phyloP scores from a whole-genome alignment of 306 rosid species.

The Cicer pinnatifidum region DNA sequence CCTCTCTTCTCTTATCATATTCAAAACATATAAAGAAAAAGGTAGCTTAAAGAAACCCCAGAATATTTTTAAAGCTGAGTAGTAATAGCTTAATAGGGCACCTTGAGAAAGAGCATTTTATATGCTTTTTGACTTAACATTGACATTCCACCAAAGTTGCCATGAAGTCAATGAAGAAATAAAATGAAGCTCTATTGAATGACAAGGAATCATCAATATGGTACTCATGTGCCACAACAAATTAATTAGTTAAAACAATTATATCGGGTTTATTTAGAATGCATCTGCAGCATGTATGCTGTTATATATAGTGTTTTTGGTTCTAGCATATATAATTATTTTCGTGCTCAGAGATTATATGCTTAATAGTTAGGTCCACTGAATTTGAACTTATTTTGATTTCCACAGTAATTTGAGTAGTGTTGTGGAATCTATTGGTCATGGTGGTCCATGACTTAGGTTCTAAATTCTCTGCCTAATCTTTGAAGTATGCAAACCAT shows the following conservation, averaged over 20 bases:
- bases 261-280: constrained; percentile 48
- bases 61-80: constrained; percentile 56
- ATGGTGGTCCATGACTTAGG: constrained; percentile 41
- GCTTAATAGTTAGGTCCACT: constrained; percentile 56
- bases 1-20: constrained; percentile 50
- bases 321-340: constrained; percentile 56
- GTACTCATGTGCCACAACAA: background rate
- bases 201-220: constrained; percentile 39
- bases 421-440: constrained; percentile 42
- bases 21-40: constrained; percentile 52
- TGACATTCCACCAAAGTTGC: constrained; percentile 9
- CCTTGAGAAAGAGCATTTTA: constrained; percentile 45
- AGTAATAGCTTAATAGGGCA: constrained; percentile 33
- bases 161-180: constrained; percentile 47
- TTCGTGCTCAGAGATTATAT: constrained; percentile 51
- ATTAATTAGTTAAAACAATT: constrained; percentile 37
- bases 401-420: constrained; percentile 18
- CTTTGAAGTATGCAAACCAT: constrained; percentile 40
- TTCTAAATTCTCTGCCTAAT: constrained; percentile 45
- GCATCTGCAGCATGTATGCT: constrained; percentile 49
- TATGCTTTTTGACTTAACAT: constrained; percentile 50
- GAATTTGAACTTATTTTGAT: constrained; percentile 41
- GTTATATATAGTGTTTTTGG: constrained; percentile 51
- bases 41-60: constrained; percentile 45
- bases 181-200: constrained; percentile 34